These are phyloP conservation scores for Paraphaeosphaeria minitans DNA, from an alignment of 2,329 filamentous ascomycete genomes.

Conservation along the genomic window DNA sequence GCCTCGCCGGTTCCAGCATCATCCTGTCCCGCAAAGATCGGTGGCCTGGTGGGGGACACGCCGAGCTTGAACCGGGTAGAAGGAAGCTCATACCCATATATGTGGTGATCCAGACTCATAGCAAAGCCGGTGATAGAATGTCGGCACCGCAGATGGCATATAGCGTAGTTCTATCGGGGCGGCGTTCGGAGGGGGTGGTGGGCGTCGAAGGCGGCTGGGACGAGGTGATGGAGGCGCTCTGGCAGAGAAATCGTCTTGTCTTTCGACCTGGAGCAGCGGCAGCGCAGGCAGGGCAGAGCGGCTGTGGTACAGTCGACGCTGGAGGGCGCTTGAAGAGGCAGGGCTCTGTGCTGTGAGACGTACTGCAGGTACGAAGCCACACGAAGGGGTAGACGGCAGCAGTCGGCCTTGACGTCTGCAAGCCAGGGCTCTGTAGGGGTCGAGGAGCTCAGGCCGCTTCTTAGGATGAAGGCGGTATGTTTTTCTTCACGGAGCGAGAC, in stretches of 20 bases:
- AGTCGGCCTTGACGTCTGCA: constrained; percentile 28
- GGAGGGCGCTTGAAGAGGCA: constrained; percentile 28
- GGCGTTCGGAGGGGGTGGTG: constrained; percentile 21
- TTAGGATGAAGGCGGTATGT: constrained; percentile 22
- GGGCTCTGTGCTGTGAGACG: constrained; percentile 20
- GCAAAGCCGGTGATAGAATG: constrained; percentile 39
- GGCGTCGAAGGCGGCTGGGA: constrained; percentile 22
- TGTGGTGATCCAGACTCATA: constrained; percentile 50
- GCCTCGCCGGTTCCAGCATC: constrained; percentile 20
- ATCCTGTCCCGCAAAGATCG: constrained; percentile 12
- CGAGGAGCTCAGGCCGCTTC: constrained; percentile 20
- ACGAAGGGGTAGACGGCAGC: constrained; percentile 27
- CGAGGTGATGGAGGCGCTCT: constrained; percentile 18
- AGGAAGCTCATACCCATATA: constrained; percentile 47
- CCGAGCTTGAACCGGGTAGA: constrained; percentile 22
- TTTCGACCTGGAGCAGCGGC: constrained; percentile 27
- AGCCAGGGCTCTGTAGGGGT: constrained; percentile 22
- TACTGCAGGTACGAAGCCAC: constrained; percentile 18
- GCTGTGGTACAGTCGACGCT: constrained; percentile 35
- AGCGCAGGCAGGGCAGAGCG: constrained; percentile 26
- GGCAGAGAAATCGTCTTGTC: constrained; percentile 26
- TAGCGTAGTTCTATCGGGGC: constrained; percentile 28
- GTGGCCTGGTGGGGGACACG: constrained; percentile 19
- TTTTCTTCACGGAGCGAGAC: constrained; percentile 33
- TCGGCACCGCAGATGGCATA: constrained; percentile 36